Evolutionary conservation across 345 rosid genomes (phyloP).

Genomic region (Pistacia integerrima): DNA sequence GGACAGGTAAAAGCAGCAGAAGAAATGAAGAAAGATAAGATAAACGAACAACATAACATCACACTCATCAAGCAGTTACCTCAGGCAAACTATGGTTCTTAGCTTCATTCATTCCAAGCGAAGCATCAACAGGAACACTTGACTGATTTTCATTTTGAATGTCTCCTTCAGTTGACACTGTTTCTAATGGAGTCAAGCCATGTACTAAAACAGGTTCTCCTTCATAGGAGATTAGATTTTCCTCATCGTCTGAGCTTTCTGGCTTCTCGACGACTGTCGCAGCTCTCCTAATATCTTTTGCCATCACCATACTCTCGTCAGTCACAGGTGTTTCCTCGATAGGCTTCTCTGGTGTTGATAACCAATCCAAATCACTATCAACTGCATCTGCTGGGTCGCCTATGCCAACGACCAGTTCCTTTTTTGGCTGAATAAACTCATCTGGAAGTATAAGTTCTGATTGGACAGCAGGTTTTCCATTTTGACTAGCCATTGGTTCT

Average conservation of each 20-base stretch:
- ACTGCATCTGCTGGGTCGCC: slow-evolving; percentile 5
- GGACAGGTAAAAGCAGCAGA: slow-evolving; percentile 1
- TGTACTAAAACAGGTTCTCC: slow-evolving; percentile 67
- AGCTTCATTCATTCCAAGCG: slow-evolving; percentile 35
- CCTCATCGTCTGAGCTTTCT: slow-evolving; percentile 21
- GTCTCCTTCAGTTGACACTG: slow-evolving; percentile 25
- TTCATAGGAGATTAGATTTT: slow-evolving; percentile 36
- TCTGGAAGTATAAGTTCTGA: slow-evolving; percentile 33
- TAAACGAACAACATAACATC: slow-evolving; percentile 23
- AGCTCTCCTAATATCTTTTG: slow-evolving; percentile 18
- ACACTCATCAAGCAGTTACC: slow-evolving; percentile 57
- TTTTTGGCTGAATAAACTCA: slow-evolving; percentile 29
- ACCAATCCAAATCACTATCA: neutral
- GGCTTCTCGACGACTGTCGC: neutral
- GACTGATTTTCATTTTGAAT: slow-evolving; percentile 20
- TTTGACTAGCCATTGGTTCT: slow-evolving; percentile 24
- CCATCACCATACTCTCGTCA: neutral
- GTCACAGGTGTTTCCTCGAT: slow-evolving; percentile 25
- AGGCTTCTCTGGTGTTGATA: slow-evolving; percentile 29
- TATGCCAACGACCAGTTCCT: neutral
- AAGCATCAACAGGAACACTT: slow-evolving; percentile 29
- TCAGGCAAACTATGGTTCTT: slow-evolving; percentile 31
- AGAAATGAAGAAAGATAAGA: neutral
- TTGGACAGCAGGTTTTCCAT: slow-evolving; percentile 18
- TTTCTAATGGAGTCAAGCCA: slow-evolving; percentile 49